phyloP scores from a whole-genome alignment of 768 basidiomycete species.

The Dictyophora rubrovolvata region DNA sequence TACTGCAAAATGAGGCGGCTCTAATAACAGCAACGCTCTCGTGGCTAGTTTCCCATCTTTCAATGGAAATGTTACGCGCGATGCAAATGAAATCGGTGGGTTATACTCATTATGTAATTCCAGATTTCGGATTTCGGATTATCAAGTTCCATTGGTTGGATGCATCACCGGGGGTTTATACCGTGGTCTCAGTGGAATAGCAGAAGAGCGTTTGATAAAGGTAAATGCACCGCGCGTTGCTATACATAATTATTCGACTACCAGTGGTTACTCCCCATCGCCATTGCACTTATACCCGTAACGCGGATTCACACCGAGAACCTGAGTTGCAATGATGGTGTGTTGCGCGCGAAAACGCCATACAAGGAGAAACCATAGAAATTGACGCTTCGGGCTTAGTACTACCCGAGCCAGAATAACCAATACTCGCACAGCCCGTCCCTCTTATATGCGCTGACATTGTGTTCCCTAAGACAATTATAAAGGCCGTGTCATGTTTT shows the following conservation, averaged over 20 bases:
- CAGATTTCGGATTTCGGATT: constrained; percentile 1
- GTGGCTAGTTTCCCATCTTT: constrained; percentile 60
- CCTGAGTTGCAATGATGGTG: background rate
- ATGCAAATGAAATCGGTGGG: constrained; percentile 33
- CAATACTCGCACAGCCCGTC: too few species aligned
- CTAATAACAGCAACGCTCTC: constrained; percentile 64
- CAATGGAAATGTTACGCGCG: constrained; percentile 48
- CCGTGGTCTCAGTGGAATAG: constrained; percentile 81
- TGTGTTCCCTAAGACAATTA: too few species aligned
- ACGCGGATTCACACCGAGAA: constrained; percentile 34
- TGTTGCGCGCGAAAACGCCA: too few species aligned
- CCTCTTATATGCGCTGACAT: too few species aligned
- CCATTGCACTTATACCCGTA: constrained; percentile 64
- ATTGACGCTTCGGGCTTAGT: too few species aligned
- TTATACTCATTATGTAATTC: background rate
- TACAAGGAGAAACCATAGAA: too few species aligned
- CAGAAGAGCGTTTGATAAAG: constrained; percentile 67
- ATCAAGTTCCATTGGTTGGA: constrained; percentile 47
- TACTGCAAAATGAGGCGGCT: constrained; percentile 64
- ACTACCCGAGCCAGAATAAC: too few species aligned
- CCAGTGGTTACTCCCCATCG: constrained; percentile 70
- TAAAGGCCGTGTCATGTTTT: too few species aligned
- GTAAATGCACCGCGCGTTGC: too few species aligned
- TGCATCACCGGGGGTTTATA: constrained; percentile 68
- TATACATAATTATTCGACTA: too few species aligned